Conservation (phyloP, 495 filamentous ascomycete genomes). For the Neurospora sp. region DNA sequence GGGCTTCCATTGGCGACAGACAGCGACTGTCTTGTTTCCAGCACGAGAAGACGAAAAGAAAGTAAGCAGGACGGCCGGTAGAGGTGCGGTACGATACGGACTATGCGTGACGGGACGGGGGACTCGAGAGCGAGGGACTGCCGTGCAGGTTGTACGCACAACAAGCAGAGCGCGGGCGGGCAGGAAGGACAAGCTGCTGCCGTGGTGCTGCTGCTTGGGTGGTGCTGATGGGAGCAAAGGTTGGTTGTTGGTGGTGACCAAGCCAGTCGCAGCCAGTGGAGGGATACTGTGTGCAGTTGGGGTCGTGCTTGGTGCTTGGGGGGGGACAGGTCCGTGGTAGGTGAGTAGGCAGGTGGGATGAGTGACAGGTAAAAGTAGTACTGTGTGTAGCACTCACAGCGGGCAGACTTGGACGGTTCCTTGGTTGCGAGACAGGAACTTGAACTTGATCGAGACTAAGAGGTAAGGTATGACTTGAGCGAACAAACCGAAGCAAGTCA, state of each 20-base stretch:
- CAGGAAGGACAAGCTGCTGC: not conserved
- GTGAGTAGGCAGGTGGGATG: not conserved
- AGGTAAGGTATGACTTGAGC: not conserved
- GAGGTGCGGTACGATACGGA: not conserved
- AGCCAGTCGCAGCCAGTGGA: not conserved
- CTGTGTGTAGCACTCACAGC: not conserved
- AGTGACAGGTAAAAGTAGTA: not conserved
- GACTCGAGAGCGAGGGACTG: not conserved
- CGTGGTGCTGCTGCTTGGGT: not conserved
- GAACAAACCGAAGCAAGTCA: not conserved
- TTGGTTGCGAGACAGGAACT: not conserved
- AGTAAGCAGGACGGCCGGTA: not conserved
- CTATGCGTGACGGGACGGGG: not conserved
- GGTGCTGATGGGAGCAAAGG: not conserved
- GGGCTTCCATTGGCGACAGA: slow-evolving; percentile 11
- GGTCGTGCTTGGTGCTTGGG: not conserved
- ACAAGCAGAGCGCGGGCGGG: not conserved
- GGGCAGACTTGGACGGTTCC: not conserved
- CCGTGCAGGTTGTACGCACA: not conserved
- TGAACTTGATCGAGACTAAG: not conserved
- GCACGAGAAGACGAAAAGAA: not conserved
- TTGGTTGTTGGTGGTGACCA: not conserved
- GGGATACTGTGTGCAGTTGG: not conserved
- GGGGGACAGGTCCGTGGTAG: not conserved
- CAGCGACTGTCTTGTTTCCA: not conserved